Base-by-base conservation (phyloP, 805 yeast species). In the Zygosaccharomyces lentus region DNA sequence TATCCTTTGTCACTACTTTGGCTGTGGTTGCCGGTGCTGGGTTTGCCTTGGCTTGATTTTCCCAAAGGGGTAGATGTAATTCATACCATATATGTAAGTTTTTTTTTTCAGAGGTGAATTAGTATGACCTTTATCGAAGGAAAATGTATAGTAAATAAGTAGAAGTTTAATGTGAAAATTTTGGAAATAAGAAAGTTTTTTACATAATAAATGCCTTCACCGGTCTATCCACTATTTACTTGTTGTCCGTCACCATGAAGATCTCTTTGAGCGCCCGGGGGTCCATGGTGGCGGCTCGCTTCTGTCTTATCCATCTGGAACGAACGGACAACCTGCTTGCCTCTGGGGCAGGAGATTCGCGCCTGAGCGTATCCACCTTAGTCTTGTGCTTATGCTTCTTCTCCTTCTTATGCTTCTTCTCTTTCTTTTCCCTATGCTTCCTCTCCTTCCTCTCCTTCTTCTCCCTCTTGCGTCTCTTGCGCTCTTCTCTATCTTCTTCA, bases 231-330 rank as follows among this genome's bases (percentile, higher is more conserved):
- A 23, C 31, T 37, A 17, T 17, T 17, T 17, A 26, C 30, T 42
- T 54, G 41, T 43, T 49, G 51, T 73, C 76, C 23, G 84, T 72
- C 38, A 89, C 78, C 97, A 91, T 91, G 62, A 91, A 87, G 47
- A 91, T 91, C 67, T 91, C 98, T 56, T 87, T 88, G 51, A 91
- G 74, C 10, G 96, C 89, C 64, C 87, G 82, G 2, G 84, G 76
- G 62, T 91, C 98, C 81, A 84, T 78, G 0, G 90, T 88, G 1
- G 97, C 91, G 9, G 95, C 93, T 57, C 93, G 77, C 64, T 91
- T 91, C 64, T 89, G 96, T 54, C 76, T 83, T 45, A 91, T 90
- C 83, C 88, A 90, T 64, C 79, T 83, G 17, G 95, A 82, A 64
- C 98, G 78, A 3, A 85, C 85, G 1, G 95, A 82, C 40, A 80